Base-by-base conservation (phyloP, 108 stramenopile genomes). In the Pseudonitzschia multiseries region DNA sequence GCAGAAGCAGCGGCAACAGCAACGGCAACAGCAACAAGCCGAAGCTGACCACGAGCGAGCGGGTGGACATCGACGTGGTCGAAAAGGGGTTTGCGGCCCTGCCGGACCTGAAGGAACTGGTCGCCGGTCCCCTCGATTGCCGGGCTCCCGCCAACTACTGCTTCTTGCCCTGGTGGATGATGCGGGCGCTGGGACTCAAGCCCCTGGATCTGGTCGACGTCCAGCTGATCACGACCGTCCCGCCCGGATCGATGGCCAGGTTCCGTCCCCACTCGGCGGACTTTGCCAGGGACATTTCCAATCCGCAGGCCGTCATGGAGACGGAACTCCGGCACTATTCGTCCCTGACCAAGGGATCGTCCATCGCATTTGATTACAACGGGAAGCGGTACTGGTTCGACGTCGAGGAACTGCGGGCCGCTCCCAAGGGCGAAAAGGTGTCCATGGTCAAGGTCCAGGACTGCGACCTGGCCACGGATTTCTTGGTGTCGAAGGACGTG, bases 271-370 rank as follows among this genome's bases (percentile, higher is more conserved):
- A 92, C 64, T 77, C 85, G 0, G 84, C 80, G 41, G 69, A 79
- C 22, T 93, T 92, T 77, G 70, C 80, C 14, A 83, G 79, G 32
- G 78, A 81, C 21, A 93, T 96, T 80, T 65, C 81, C 57, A 93
- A 94, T 67, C 90, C 90, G 50, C 95, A 92, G 73, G 90, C 92
- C 29, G 95, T 96, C 0, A 70, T 96, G 73, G 95, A 96, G 72
- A 91, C 91, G 33, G 95, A 96, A 71, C 77, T 96, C 68, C 89
- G 91, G 70, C 93, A 96, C 79, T 96, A 96, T 68, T 86, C 83
- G 52, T 80, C 88, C 10, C 57, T 94, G 36, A 93, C 90, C 28
- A 78, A 80, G 52, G 93, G 93, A 32, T 85, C 84, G 24, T 89
- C 88, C 14, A 93, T 96, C 80, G 87, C 92, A 0, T 91, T 96